Evolutionary conservation across 2,329 filamentous ascomycete species (phyloP).

Genomic region (Seiridium unicorne): DNA sequence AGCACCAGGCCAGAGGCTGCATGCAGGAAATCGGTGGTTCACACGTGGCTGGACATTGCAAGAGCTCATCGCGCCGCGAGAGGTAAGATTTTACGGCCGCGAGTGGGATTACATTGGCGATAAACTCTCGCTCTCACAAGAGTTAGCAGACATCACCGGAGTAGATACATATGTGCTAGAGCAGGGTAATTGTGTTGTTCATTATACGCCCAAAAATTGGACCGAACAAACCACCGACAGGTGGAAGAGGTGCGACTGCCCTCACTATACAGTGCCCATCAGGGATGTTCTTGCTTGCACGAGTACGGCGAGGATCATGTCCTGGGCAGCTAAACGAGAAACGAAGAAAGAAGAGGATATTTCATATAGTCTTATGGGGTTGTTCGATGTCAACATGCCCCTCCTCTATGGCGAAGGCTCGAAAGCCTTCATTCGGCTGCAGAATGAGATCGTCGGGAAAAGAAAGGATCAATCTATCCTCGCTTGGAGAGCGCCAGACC

Average conservation of each 20-base stretch:
- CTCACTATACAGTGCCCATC: background rate
- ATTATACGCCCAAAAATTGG: background rate
- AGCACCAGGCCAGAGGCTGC: background rate
- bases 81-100: constrained; percentile 3
- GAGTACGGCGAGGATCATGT: background rate
- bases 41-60: background rate
- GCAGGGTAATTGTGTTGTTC: background rate
- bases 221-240: background rate
- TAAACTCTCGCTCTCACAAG: background rate
- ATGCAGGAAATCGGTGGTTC: background rate
- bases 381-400: background rate
- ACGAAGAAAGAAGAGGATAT: background rate
- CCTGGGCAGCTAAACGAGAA: background rate
- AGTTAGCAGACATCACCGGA: background rate
- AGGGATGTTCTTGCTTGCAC: background rate
- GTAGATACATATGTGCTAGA: background rate
- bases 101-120: background rate
- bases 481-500: background rate
- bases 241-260: background rate
- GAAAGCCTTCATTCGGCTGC: background rate
- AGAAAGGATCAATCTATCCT: background rate
- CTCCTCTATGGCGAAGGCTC: background rate
- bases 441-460: background rate
- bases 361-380: background rate
- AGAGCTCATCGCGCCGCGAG: constrained; percentile 1